These are phyloP conservation scores for Quercus lobata DNA, from an alignment of 331 rosid genomes.

Conservation along the genomic window DNA sequence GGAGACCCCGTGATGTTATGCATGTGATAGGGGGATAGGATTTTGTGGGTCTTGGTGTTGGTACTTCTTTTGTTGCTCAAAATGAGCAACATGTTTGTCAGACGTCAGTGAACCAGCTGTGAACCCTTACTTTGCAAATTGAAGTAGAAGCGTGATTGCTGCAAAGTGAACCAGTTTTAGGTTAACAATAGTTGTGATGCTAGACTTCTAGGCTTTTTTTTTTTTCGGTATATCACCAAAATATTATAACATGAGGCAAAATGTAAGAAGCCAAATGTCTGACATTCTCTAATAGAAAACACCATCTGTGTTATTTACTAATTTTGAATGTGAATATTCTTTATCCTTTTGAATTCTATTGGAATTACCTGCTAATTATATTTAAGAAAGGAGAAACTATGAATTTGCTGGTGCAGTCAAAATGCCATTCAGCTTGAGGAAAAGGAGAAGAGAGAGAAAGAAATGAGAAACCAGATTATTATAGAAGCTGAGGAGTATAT, in stretches of 20 bases:
- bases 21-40: neutral
- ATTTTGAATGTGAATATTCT: neutral
- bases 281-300: neutral
- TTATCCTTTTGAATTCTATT: conserved; percentile 10
- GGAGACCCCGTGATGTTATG: neutral
- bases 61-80: neutral
- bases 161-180: neutral
- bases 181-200: neutral
- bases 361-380: conserved; percentile 13
- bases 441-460: conserved; percentile 94
- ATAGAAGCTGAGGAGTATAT: conserved; percentile 95
- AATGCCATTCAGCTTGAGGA: conserved; percentile 84
- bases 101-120: too few relatives aligned
- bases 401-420: conserved; percentile 53
- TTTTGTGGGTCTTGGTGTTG: neutral
- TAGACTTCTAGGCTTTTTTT: neutral
- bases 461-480: conserved; percentile 76
- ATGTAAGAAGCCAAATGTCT: neutral
- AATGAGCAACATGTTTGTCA: neutral
- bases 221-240: neutral
- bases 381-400: conserved; percentile 10
- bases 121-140: neutral
- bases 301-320: neutral
- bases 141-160: neutral
- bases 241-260: neutral